A percentile compares a stretch with the other conserved stretches of the same genome.
Conservation (phyloP, 2,329 filamentous ascomycete genomes). For the Aspergillus unguis region DNA sequence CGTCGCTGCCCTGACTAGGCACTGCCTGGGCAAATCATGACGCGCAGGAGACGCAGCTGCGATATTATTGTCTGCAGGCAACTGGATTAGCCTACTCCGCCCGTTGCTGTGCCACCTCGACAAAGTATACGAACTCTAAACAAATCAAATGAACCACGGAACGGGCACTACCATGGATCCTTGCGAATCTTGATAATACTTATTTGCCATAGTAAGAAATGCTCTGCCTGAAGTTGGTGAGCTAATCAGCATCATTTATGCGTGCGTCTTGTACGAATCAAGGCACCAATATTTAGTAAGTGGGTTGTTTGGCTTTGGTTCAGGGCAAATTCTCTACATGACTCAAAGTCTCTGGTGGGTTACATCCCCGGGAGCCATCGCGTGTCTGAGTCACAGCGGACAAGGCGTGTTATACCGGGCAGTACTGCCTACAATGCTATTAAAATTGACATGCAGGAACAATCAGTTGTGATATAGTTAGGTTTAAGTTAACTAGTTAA, state of each 20-base stretch:
- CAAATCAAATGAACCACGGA: not conserved
- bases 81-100: not conserved
- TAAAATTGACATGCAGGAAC: no score
- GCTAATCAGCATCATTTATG: no score
- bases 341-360: not conserved
- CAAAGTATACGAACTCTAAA: not conserved
- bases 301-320: not conserved
- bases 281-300: not conserved
- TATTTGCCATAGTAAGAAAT: no score
- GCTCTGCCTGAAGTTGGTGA: no score
- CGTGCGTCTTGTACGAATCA: not conserved
- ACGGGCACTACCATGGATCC: not conserved
- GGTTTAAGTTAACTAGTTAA: no score
- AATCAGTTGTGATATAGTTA: no score
- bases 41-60: not conserved
- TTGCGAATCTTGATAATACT: no score
- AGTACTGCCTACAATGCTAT: no score
- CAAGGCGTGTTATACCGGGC: not conserved
- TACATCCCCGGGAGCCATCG: not conserved
- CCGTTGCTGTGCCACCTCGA: not conserved
- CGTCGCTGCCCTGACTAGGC: not conserved
- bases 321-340: not conserved
- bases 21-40: not conserved
- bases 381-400: not conserved
- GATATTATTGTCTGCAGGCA: not conserved